Evolutionary conservation across 768 basidiomycete genomes (phyloP).

Genomic region (Coprinellus micaceus): DNA sequence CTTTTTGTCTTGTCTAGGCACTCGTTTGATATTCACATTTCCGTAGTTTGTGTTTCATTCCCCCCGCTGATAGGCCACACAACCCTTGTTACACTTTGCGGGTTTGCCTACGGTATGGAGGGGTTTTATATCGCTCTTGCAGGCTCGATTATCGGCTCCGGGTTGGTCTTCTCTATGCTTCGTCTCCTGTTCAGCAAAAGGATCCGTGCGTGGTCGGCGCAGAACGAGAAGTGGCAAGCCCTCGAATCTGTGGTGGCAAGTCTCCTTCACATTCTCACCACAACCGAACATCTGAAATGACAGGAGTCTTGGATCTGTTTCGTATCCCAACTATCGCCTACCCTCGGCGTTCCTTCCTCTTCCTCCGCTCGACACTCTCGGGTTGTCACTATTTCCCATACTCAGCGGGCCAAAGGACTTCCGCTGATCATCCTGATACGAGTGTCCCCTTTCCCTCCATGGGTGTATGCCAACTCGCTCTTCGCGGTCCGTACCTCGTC

Average conservation of each 20-base stretch:
- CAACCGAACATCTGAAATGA: neutral
- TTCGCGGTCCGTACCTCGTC: slow-evolving; percentile 56
- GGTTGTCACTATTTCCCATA: neutral
- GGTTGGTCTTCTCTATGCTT: slow-evolving; percentile 55
- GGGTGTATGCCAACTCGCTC: slow-evolving; percentile 81
- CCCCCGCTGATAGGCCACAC: slow-evolving; percentile 68
- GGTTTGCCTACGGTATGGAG: slow-evolving; percentile 79
- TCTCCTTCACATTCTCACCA: slow-evolving; percentile 3
- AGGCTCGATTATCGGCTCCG: slow-evolving; percentile 63
- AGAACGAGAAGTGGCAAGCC: slow-evolving; percentile 73
- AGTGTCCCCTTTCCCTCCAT: slow-evolving; percentile 79
- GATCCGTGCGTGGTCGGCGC: slow-evolving; percentile 55
- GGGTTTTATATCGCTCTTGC: slow-evolving; percentile 65
- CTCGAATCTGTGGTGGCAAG: slow-evolving; percentile 72
- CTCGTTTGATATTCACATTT: slow-evolving; percentile 6
- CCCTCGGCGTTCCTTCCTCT: neutral
- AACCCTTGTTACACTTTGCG: slow-evolving; percentile 63
- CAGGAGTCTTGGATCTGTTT: no score
- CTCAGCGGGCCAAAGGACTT: slow-evolving; percentile 67
- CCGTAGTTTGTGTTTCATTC: slow-evolving; percentile 46
- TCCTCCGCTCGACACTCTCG: slow-evolving; percentile 3
- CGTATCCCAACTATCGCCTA: no score
- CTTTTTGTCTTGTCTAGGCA: slow-evolving; percentile 14
- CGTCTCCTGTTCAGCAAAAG: slow-evolving; percentile 54
- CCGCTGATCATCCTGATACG: slow-evolving; percentile 81